These are phyloP conservation scores for Nematocida major DNA, from an alignment of 371 early-diverging fungal species.

Conservation along the genomic window DNA sequence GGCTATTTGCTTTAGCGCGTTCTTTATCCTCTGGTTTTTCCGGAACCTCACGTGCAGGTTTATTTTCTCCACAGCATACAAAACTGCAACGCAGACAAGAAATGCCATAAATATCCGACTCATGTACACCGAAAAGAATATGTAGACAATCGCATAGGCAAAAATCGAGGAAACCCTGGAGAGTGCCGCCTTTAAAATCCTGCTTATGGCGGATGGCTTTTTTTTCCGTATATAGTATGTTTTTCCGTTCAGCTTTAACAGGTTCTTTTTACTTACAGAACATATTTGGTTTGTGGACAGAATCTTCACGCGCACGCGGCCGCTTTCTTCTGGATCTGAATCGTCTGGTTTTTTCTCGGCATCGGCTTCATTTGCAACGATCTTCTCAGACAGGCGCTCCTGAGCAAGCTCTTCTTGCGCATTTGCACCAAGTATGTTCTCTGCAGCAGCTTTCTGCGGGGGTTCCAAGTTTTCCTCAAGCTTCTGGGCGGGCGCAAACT, in stretches of 20 bases:
- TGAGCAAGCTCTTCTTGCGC: not conserved
- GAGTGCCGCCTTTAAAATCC: not conserved
- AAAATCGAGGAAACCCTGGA: constrained; percentile 1
- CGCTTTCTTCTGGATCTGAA: not conserved
- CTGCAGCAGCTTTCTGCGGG: too few relatives aligned
- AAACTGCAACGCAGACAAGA: not conserved
- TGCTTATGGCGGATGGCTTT: not conserved
- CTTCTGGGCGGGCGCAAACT: too few relatives aligned
- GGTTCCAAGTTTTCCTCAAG: too few relatives aligned
- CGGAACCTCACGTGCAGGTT: not conserved
- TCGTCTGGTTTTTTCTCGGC: not conserved
- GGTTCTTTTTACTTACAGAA: not conserved
- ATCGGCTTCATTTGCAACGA: not conserved
- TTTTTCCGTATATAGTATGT: constrained; percentile 21
- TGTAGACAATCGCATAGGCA: not conserved
- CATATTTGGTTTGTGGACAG: not conserved
- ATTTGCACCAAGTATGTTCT: not conserved
- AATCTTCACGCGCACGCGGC: not conserved
- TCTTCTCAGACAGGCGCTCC: not conserved
- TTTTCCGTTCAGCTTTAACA: constrained; percentile 9
- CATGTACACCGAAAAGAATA: constrained; percentile 23
- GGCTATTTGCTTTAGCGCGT: constrained; percentile 12
- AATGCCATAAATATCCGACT: constrained; percentile 20
- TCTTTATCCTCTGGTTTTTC: constrained; percentile 20
- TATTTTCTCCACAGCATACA: constrained; percentile 13